Evolutionary conservation across 257 asterid genomes (phyloP).

Genomic region (Cynanchum wilfordii): DNA sequence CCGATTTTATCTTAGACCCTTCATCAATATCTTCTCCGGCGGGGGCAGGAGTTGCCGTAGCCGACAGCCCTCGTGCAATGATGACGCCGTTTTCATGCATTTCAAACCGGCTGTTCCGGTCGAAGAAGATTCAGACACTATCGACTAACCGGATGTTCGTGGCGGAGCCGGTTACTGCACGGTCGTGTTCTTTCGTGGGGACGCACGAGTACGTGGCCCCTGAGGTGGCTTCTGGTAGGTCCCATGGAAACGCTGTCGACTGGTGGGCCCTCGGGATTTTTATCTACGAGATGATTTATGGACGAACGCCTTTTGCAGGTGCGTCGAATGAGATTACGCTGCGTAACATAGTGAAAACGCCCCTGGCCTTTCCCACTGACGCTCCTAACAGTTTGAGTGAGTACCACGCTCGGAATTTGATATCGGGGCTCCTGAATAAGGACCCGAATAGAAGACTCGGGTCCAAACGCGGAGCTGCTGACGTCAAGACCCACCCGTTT

Average conservation of each 20-base stretch:
- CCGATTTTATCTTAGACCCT: constrained; percentile 32
- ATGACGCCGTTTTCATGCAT: constrained; percentile 63
- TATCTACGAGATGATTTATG: constrained; percentile 81
- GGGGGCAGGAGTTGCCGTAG: neutral
- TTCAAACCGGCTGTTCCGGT: constrained; percentile 53
- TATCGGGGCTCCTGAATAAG: constrained; percentile 51
- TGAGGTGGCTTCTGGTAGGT: constrained; percentile 77
- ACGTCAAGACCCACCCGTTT: constrained; percentile 76
- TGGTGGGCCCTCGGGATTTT: constrained; percentile 94
- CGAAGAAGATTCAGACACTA: constrained; percentile 56
- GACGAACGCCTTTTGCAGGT: constrained; percentile 79
- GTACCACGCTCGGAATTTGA: constrained; percentile 56
- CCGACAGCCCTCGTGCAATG: constrained; percentile 21
- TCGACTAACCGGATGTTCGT: constrained; percentile 62
- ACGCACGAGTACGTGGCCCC: constrained; percentile 96
- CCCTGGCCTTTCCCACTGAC: constrained; percentile 46
- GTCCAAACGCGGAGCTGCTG: constrained; percentile 84
- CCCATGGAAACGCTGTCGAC: constrained; percentile 90
- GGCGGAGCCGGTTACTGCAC: constrained; percentile 81
- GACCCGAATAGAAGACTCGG: constrained; percentile 70
- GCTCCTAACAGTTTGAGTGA: constrained; percentile 38
- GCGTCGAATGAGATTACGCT: constrained; percentile 53
- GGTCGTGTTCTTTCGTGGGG: constrained; percentile 83
- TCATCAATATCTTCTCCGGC: constrained; percentile 25
- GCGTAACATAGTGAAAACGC: constrained; percentile 45